A percentile compares a stretch with the other conserved stretches of the same genome.
These are phyloP conservation scores for Dioscorea cayenensis DNA, from an alignment of 116 monocot genomes.

Conservation along the genomic window DNA sequence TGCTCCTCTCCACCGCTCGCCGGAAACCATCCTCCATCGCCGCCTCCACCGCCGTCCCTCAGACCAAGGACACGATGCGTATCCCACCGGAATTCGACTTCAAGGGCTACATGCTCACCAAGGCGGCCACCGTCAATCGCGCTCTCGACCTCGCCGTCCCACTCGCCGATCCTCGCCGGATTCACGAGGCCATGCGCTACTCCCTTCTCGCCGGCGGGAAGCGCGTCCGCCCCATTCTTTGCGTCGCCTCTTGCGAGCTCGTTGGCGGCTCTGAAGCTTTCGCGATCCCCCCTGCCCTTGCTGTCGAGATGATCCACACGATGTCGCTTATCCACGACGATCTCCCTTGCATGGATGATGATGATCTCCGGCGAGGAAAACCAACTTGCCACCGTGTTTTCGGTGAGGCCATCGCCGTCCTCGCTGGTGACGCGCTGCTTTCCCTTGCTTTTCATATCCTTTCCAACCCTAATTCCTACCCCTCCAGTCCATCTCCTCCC, in stretches of 20 bases:
- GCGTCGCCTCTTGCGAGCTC: constrained; percentile 41
- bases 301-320: constrained; percentile 69
- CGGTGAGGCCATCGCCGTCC: constrained; percentile 36
- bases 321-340: constrained; percentile 72
- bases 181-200: constrained; percentile 58
- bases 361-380: constrained; percentile 46
- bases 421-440: constrained; percentile 40
- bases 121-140: constrained; percentile 25
- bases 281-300: constrained; percentile 41
- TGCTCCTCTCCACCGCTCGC: background rate
- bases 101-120: constrained; percentile 28
- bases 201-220: constrained; percentile 53
- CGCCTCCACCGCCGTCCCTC: background rate
- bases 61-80: background rate
- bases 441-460: constrained; percentile 22
- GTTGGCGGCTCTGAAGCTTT: constrained; percentile 22
- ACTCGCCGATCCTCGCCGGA: constrained; percentile 11
- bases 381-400: constrained; percentile 37
- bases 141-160: constrained; percentile 42
- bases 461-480: constrained; percentile 9
- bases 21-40: background rate
- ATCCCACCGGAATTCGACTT: constrained; percentile 23
- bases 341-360: constrained; percentile 69
- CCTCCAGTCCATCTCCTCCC: background rate
- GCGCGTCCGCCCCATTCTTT: constrained; percentile 49